Evolutionary conservation across 345 rosid genomes (phyloP).

Genomic region (Brassica incana): DNA sequence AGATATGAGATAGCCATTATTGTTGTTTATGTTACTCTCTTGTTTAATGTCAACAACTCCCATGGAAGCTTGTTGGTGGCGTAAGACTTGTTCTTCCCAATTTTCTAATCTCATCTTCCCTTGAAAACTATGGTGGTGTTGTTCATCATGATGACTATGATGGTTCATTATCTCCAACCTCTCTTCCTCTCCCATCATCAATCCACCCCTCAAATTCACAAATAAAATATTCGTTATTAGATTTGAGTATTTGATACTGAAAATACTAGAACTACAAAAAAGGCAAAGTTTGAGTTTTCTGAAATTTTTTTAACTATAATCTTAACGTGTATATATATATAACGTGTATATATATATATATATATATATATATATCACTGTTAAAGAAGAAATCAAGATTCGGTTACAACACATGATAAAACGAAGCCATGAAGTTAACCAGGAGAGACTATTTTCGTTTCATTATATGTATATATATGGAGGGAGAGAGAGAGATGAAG

Average conservation of each 20-base stretch:
- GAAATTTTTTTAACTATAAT: not conserved
- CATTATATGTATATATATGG: not conserved
- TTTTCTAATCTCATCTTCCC: constrained; percentile 54
- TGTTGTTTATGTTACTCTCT: constrained; percentile 54
- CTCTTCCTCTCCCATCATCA: constrained; percentile 63
- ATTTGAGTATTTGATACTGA: constrained; percentile 1
- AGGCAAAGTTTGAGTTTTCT: not conserved
- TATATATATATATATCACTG: not conserved
- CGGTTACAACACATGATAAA: constrained; percentile 9
- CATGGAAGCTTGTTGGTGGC: constrained; percentile 54
- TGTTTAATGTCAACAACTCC: constrained; percentile 51
- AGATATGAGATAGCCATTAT: constrained; percentile 39
- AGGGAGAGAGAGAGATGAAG: constrained; percentile 21
- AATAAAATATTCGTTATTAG: not conserved
- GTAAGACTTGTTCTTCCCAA: constrained; percentile 64
- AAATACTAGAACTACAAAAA: not conserved
- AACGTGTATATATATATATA: too few species aligned
- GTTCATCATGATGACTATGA: constrained; percentile 31
- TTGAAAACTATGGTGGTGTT: constrained; percentile 39
- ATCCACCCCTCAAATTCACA: constrained; percentile 55
- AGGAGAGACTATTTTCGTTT: constrained; percentile 4
- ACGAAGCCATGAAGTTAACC: constrained; percentile 17
- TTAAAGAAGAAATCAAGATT: not conserved
- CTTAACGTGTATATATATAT: not conserved
- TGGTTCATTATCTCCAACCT: constrained; percentile 40